These are phyloP conservation scores for Nitzschia sp. DNA, from an alignment of 108 stramenopile genomes.

Conservation along the genomic window DNA sequence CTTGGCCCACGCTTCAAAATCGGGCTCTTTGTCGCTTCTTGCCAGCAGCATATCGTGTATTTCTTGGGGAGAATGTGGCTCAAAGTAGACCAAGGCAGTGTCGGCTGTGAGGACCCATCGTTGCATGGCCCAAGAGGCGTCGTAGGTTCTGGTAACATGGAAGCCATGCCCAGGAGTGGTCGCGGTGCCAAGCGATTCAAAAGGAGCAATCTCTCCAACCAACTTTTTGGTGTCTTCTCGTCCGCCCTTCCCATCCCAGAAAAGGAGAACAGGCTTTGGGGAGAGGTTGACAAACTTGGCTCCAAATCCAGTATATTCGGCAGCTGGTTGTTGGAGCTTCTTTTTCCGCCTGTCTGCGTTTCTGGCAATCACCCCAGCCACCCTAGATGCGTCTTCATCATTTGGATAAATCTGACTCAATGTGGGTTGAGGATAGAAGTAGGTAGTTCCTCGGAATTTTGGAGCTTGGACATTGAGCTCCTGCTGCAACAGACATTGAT, in stretches of 20 bases:
- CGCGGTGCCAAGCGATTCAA: slow-evolving; percentile 78
- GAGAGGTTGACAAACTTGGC: slow-evolving; percentile 81
- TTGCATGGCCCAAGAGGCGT: slow-evolving; percentile 49
- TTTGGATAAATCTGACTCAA: slow-evolving; percentile 38
- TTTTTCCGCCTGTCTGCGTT: slow-evolving; percentile 17
- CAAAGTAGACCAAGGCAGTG: slow-evolving; percentile 63
- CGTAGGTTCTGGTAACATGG: slow-evolving; percentile 66
- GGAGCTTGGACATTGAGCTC: not conserved
- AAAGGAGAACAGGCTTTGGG: slow-evolving; percentile 55
- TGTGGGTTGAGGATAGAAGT: slow-evolving; percentile 24
- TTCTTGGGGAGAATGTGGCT: slow-evolving; percentile 54
- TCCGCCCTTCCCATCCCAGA: slow-evolving; percentile 78
- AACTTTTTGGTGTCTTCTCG: slow-evolving; percentile 43
- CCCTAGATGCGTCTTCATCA: slow-evolving; percentile 1
- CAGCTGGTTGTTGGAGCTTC: slow-evolving; percentile 45
- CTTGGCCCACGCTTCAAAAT: slow-evolving; percentile 18
- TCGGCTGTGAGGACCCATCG: slow-evolving; percentile 78
- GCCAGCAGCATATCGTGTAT: slow-evolving; percentile 20
- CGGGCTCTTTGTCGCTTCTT: slow-evolving; percentile 20
- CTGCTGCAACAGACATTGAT: slow-evolving; percentile 27
- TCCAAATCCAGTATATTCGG: slow-evolving; percentile 80
- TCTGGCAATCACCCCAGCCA: slow-evolving; percentile 16
- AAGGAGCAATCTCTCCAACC: slow-evolving; percentile 69
- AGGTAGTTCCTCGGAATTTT: slow-evolving; percentile 30
- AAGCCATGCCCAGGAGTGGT: slow-evolving; percentile 79